Conservation (phyloP, 164 flowering plant species). For the Nymphaea thermarum region DNA sequence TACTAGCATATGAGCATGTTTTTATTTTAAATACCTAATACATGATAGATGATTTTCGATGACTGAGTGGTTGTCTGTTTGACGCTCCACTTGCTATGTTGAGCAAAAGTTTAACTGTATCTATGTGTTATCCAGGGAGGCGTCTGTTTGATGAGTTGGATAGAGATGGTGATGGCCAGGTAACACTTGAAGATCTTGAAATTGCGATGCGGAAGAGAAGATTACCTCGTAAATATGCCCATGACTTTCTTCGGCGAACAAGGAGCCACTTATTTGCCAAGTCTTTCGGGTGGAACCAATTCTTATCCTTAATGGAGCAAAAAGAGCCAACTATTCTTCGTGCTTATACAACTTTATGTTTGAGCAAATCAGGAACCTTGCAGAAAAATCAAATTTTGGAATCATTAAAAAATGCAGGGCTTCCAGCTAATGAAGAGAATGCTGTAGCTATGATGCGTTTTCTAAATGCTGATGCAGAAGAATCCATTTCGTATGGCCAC, state of each 20-base stretch:
- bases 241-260: slow-evolving; percentile 74
- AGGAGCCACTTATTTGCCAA: slow-evolving; percentile 79
- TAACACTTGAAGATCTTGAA: slow-evolving; percentile 90
- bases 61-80: no score
- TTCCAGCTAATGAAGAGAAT: slow-evolving; percentile 92
- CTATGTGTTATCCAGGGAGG: slow-evolving; percentile 38
- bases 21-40: no score
- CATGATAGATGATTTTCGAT: no score
- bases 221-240: slow-evolving; percentile 84
- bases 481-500: slow-evolving; percentile 93
- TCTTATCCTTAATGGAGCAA: slow-evolving; percentile 90
- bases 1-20: no score
- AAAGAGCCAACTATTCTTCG: slow-evolving; percentile 93
- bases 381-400: slow-evolving; percentile 85
- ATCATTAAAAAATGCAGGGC: slow-evolving; percentile 82
- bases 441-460: slow-evolving; percentile 98
- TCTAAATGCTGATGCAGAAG: slow-evolving; percentile 78
- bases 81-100: no score
- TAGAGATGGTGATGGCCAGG: slow-evolving; percentile 96
- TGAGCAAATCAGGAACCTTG: slow-evolving; percentile 92
- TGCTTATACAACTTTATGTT: slow-evolving; percentile 89
- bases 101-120: neutral
- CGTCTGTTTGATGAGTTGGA: slow-evolving; percentile 95
- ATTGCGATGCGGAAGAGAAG: slow-evolving; percentile 82
- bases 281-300: slow-evolving; percentile 97